A percentile compares a stretch with the other conserved stretches of the same genome.
Evolutionary conservation across 306 rosid genomes (phyloP).

Genomic region (Trichosanthes truncata): DNA sequence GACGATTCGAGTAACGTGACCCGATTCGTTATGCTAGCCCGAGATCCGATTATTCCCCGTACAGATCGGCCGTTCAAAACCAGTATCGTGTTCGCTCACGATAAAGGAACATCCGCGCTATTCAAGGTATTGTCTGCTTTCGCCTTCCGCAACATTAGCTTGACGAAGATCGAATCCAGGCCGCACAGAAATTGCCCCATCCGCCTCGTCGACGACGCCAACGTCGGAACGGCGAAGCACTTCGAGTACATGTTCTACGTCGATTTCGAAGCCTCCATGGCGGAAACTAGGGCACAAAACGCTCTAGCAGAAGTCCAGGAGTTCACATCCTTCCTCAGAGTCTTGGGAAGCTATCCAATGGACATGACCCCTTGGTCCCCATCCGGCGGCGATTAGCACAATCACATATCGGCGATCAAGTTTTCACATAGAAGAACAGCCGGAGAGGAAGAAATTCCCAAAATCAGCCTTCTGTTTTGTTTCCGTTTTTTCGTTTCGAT

Average conservation of each 20-base stretch:
- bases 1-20: conserved; percentile 93
- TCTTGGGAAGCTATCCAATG: conserved; percentile 89
- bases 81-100: conserved; percentile 94
- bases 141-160: conserved; percentile 77
- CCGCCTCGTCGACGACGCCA: conserved; percentile 65
- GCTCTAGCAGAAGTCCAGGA: conserved; percentile 96
- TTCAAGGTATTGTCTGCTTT: conserved; percentile 89
- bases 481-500: not conserved
- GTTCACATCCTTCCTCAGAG: conserved; percentile 88
- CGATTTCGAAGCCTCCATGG: conserved; percentile 95
- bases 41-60: conserved; percentile 84
- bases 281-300: conserved; percentile 83
- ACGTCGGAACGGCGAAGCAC: conserved; percentile 93
- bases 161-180: conserved; percentile 91
- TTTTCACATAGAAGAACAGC: not conserved
- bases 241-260: conserved; percentile 89
- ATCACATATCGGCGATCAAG: not conserved
- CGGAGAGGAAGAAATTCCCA: not conserved
- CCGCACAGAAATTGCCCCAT: conserved; percentile 93
- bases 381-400: conserved; percentile 19
- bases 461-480: not conserved
- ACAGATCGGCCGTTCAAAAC: conserved; percentile 90
- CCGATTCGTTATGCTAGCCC: conserved; percentile 83
- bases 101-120: conserved; percentile 77
- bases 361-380: conserved; percentile 95